phyloP scores from a whole-genome alignment of 371 early-diverging fungal genomes.

The Dipsacomyces acuminosporus region DNA sequence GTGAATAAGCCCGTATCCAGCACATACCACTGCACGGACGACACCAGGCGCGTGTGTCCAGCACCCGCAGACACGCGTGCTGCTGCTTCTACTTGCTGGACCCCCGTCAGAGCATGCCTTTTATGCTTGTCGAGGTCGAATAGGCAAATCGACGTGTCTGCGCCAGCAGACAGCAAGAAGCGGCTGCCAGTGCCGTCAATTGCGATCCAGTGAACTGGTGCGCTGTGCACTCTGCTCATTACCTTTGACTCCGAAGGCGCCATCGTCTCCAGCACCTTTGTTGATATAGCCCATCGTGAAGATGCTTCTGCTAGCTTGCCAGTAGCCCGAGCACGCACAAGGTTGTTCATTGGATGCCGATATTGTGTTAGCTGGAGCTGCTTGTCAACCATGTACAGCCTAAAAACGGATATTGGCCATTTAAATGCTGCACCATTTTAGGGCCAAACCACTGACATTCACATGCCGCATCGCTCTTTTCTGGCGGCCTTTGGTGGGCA shows the following conservation, averaged over 20 bases:
- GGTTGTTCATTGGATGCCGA: conserved; percentile 5
- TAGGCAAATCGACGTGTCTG: conserved; percentile 61
- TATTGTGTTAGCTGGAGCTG: not conserved
- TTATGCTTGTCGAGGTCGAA: conserved; percentile 59
- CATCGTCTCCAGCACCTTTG: conserved; percentile 13
- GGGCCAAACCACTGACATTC: too few species aligned
- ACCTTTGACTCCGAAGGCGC: conserved; percentile 23
- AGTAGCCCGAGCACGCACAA: conserved; percentile 19
- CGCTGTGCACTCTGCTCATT: conserved; percentile 21
- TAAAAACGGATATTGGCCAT: too few species aligned
- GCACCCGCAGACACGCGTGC: conserved; percentile 49
- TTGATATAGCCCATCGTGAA: conserved; percentile 9
- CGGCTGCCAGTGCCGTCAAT: conserved; percentile 24
- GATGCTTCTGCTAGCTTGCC: not conserved
- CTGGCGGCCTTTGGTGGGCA: too few species aligned
- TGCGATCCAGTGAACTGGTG: conserved; percentile 28
- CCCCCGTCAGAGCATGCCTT: conserved; percentile 22
- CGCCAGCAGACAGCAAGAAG: conserved; percentile 59
- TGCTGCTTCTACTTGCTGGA: conserved; percentile 42
- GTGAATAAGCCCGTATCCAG: conserved; percentile 83
- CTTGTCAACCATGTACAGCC: too few species aligned
- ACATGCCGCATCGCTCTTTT: too few species aligned
- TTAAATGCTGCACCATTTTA: too few species aligned
- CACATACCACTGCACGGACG: conserved; percentile 79
- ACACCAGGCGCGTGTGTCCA: conserved; percentile 62